phyloP scores from a whole-genome alignment of 352 stramenopile species.

The Pythium insidiosum region DNA sequence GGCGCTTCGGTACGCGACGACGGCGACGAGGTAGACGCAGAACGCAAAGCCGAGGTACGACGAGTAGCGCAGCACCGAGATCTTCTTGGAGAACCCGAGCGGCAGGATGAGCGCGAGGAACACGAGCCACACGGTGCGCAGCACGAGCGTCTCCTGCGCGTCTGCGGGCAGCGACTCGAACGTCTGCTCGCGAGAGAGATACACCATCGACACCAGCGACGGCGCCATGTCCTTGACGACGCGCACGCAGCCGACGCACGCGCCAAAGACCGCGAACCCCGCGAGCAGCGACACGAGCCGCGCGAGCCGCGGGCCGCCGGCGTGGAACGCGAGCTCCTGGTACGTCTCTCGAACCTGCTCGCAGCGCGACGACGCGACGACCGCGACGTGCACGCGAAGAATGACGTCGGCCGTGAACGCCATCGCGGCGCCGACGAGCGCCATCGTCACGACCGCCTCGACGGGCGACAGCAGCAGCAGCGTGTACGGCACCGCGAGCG shows the following conservation, averaged over 20 bases:
- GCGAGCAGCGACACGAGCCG: conserved; percentile 47
- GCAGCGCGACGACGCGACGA: conserved; percentile 19
- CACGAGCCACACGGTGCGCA: conserved; percentile 36
- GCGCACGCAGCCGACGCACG: conserved; percentile 60
- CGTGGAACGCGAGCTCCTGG: conserved; percentile 51
- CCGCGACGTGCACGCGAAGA: conserved; percentile 45
- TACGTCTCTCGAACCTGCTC: conserved; percentile 51
- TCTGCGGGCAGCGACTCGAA: too few species aligned
- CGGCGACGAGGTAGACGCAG: too few species aligned
- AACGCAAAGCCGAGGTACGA: conserved; percentile 68
- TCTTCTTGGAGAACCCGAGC: conserved; percentile 57
- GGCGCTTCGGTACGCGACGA: too few species aligned
- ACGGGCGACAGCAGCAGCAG: conserved; percentile 50
- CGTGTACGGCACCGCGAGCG: conserved; percentile 42
- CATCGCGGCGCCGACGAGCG: conserved; percentile 49
- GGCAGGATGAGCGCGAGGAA: conserved; percentile 57
- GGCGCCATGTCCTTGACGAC: conserved; percentile 71
- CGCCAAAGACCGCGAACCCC: conserved; percentile 67
- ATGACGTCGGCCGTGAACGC: conserved; percentile 64
- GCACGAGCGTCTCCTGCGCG: conserved; percentile 29
- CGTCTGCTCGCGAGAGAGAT: conserved; percentile 11
- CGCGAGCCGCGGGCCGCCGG: conserved; percentile 38
- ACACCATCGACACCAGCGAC: conserved; percentile 34
- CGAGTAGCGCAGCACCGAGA: conserved; percentile 64
- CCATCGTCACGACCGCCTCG: conserved; percentile 34